phyloP scores from a whole-genome alignment of 257 asterid species.

The Solanum habrochaites region DNA sequence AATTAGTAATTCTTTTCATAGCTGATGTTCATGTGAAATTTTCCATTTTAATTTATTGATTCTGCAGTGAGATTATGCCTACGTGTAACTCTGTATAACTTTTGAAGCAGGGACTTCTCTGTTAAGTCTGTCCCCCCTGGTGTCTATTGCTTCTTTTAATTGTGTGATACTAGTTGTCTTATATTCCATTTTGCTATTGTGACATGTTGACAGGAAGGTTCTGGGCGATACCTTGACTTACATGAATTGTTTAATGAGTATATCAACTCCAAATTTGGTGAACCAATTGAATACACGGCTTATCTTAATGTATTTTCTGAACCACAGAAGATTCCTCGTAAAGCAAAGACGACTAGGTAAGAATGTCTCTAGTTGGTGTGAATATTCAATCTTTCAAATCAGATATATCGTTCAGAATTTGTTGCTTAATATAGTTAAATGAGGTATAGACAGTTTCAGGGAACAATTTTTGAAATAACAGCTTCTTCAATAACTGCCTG shows the following conservation, averaged over 20 bases:
- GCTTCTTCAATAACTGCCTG: not conserved
- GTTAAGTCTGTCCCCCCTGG: not conserved
- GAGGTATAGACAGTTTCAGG: not conserved
- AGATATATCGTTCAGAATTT: not conserved
- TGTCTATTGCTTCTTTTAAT: not conserved
- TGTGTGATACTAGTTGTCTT: not conserved
- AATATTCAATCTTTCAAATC: not conserved
- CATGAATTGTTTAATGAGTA: constrained; percentile 78
- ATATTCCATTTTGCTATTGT: not conserved
- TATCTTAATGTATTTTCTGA: constrained; percentile 71
- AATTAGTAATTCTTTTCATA: not conserved
- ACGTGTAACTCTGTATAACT: not conserved
- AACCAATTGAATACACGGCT: constrained; percentile 69
- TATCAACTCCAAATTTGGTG: constrained; percentile 80
- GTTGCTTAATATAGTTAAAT: not conserved
- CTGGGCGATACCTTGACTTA: constrained; percentile 89
- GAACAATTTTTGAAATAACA: not conserved
- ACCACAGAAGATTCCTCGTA: constrained; percentile 45
- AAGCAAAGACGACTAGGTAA: constrained; percentile 73
- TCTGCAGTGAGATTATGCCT: not conserved
- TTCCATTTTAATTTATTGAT: not conserved
- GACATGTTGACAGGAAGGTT: constrained; percentile 52
- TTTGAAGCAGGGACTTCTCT: not conserved
- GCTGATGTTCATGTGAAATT: not conserved
- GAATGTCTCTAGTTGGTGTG: not conserved